Evolutionary conservation across 2,329 filamentous ascomycete genomes (phyloP).

Genomic region (Fusarium sp.): DNA sequence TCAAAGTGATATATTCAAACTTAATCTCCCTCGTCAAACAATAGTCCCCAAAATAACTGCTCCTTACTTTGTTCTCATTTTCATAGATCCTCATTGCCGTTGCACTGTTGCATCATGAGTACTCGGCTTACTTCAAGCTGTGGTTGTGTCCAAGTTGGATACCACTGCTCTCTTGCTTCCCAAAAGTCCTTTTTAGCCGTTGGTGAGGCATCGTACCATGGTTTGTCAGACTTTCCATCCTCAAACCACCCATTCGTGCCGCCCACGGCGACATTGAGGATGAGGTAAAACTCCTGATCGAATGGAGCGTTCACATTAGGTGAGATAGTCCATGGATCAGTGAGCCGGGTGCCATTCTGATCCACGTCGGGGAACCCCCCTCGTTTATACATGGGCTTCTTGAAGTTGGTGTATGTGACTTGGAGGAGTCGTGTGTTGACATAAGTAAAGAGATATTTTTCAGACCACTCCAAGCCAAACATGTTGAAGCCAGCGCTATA

Average conservation of each 20-base stretch:
- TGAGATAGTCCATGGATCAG: slow-evolving; percentile 71
- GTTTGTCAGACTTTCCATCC: slow-evolving; percentile 76
- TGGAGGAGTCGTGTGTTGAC: slow-evolving; percentile 82
- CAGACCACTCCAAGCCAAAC: slow-evolving; percentile 85
- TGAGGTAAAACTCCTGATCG: slow-evolving; percentile 78
- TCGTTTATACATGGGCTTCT: slow-evolving; percentile 72
- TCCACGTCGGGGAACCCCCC: slow-evolving; percentile 72
- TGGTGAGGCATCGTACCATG: slow-evolving; percentile 76
- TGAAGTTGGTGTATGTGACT: slow-evolving; percentile 81
- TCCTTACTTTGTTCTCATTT: background rate
- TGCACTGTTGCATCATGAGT: slow-evolving; percentile 75
- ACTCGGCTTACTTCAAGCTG: slow-evolving; percentile 76
- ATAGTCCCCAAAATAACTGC: background rate
- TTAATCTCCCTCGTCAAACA: background rate
- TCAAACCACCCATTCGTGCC: slow-evolving; percentile 86
- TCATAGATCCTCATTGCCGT: slow-evolving; percentile 61
- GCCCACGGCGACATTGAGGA: slow-evolving; percentile 79
- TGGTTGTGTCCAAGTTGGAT: slow-evolving; percentile 75
- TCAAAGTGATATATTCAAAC: background rate
- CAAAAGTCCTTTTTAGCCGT: slow-evolving; percentile 82
- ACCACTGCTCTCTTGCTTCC: slow-evolving; percentile 71
- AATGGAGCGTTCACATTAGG: slow-evolving; percentile 74
- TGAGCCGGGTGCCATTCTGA: slow-evolving; percentile 71
- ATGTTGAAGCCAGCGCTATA: slow-evolving; percentile 76
- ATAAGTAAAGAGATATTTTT: slow-evolving; percentile 90